Evolutionary conservation across 2,329 filamentous ascomycete species (phyloP), one percentile per base, ranked within the genome.

Genomic region (Fusarium continuum): DNA sequence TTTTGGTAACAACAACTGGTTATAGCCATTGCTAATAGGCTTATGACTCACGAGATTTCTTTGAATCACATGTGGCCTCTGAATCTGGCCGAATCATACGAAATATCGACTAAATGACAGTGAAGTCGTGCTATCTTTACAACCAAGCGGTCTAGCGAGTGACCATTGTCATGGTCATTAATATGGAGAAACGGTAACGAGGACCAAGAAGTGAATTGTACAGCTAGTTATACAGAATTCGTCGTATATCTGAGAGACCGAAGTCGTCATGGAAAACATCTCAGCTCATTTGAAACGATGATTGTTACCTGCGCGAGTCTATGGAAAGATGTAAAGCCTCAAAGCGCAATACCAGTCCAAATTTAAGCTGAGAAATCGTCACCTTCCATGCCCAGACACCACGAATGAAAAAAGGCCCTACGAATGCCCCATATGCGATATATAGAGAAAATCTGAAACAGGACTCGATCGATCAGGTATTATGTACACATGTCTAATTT

Each of bases 401-500:
- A 58, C 65, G 61, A 64, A 65, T 56, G 55, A 70, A 40, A 49
- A 64, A n/a, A 61, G 38, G 25, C 60, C 63, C 59, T 54, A 71
- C 56, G 63, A 70, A 73, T 67, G 68, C 61, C 61, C 64, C 62
- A 31, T 47, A 53, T 63, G 32, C 32, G 49, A 36, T 28, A 41
- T 28, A 41, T 36, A 40, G 41, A 63, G 48, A 64, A 49, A 60
- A 49, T 39, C 32, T 48, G 70, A 68, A 66, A 68, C 48, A 67
- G 46, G 50, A 53, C 65, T 56, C 63, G 57, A 59, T 49, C 46
- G 41, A 55, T 45, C 49, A 51, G 20, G 43, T 51, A 67, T 61
- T 72, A 71, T 72, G 62, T 71, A 73, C 68, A 71, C 34, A 48
- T 57, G 51, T 54, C 60, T 81, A 87, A 64, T 85, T 80, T 73